Base-by-base conservation (phyloP, 129 eudicot species). In the Apium graveolens region DNA sequence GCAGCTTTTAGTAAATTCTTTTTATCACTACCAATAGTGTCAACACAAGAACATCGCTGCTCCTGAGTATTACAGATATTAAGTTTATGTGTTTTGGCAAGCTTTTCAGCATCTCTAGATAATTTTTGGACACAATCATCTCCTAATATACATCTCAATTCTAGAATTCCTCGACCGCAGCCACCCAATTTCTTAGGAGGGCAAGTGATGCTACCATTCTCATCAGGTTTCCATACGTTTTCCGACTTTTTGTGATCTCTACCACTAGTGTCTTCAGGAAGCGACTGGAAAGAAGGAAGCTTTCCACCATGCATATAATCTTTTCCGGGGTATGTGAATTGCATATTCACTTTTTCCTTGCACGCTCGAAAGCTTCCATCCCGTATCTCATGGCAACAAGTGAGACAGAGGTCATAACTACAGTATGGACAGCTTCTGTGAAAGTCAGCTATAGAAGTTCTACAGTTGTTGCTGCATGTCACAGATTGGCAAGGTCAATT, bases 341-440 rank as follows among this genome's bases (percentile, higher is more conserved):
- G 17, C 20, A 29, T 65, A 65, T 12, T 65, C 35, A 65, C 76
- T 74, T 70, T 84, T 29, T 83, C 77, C 2, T 70, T 80, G 46
- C 83, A 26, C 12, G 74, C 79, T 53, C 69, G 85, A 35, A 80
- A 32, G 70, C 44, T n/a, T 24, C 89, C 87, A 53, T 73, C 78
- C 14, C 87, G 84, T 39, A 83, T 29, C 80, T 86, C 89, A 18
- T 55, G 76, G 73, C 89, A 86, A 78, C 89, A 86, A 44, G 39
- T 44, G 77, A 86, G 86, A 53, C 87, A 86, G 43, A 86, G 79
- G 45, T 80, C 86, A 86, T 82, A 86, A 9, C 55, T 37, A 69
- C 86, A 83, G 5, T 5, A 21, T 16, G 82, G 46, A 62, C 89
- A 85, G 68, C 77, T 82, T 80, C 89, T 70, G 69, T 68, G 84